Evolutionary conservation across 2,329 filamentous ascomycete species (phyloP).

Genomic region (Calonectria pseudoreteaudii): DNA sequence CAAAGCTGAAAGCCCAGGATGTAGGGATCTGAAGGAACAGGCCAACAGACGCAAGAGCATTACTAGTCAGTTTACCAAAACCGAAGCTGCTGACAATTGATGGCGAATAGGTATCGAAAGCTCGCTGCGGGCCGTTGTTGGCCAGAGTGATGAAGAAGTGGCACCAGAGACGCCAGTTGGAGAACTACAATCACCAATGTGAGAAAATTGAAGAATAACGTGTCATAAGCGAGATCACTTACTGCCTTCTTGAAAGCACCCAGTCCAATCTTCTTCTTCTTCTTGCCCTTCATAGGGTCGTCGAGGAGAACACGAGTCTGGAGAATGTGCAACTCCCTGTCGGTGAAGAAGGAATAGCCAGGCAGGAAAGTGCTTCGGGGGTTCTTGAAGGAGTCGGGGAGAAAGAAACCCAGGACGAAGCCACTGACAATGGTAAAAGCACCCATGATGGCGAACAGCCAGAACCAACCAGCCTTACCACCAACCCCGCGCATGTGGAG

Average conservation of each 20-base stretch:
- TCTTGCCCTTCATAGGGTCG: slow-evolving; percentile 59
- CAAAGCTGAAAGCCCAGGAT: slow-evolving; percentile 62
- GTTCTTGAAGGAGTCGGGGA: slow-evolving; percentile 59
- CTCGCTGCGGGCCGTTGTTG: slow-evolving; percentile 61
- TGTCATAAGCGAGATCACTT: slow-evolving; percentile 29
- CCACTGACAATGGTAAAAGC: slow-evolving; percentile 61
- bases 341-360: slow-evolving; percentile 48
- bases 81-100: slow-evolving; percentile 66
- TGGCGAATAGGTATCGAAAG: slow-evolving; percentile 65
- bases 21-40: slow-evolving; percentile 64
- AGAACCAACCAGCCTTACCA: slow-evolving; percentile 66
- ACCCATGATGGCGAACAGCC: slow-evolving; percentile 67
- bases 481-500: slow-evolving; percentile 62
- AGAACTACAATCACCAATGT: slow-evolving; percentile 48
- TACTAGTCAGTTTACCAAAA: slow-evolving; percentile 59
- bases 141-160: slow-evolving; percentile 63
- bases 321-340: slow-evolving; percentile 56
- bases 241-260: slow-evolving; percentile 58
- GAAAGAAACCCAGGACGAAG: slow-evolving; percentile 54
- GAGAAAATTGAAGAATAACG: neutral
- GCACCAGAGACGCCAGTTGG: slow-evolving; percentile 63
- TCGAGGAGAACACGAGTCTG: slow-evolving; percentile 55
- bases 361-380: slow-evolving; percentile 57
- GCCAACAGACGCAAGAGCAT: slow-evolving; percentile 67
- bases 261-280: slow-evolving; percentile 60